phyloP scores from a whole-genome alignment of 2,329 filamentous ascomycete genomes.

The Gaeumannomyces sp. region DNA sequence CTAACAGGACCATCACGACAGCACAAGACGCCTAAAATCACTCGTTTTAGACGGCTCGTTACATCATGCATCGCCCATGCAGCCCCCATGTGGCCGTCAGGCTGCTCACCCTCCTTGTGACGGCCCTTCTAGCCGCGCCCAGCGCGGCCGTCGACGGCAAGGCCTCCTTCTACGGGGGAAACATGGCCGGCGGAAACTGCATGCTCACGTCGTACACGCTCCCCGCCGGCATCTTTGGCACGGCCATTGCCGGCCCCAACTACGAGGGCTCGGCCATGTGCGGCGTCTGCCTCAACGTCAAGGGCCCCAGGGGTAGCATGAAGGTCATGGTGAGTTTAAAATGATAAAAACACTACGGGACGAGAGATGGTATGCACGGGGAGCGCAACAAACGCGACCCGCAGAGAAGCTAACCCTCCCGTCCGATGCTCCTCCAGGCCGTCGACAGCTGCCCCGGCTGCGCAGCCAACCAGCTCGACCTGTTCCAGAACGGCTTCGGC shows the following conservation, averaged over 20 bases:
- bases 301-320: slow-evolving; percentile 48
- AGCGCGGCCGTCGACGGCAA: slow-evolving; percentile 22
- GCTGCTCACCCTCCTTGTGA: not conserved
- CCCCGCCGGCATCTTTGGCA: slow-evolving; percentile 52
- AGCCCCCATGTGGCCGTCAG: not conserved
- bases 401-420: not conserved
- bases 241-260: slow-evolving; percentile 51
- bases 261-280: slow-evolving; percentile 53
- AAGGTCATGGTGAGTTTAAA: slow-evolving; percentile 52
- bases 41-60: no score
- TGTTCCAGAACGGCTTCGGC: slow-evolving; percentile 37
- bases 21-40: not conserved
- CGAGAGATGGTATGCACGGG: no score
- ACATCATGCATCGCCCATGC: not conserved
- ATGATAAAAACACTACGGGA: not conserved
- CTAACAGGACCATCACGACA: not conserved
- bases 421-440: slow-evolving; percentile 22
- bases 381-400: no score
- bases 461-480: slow-evolving; percentile 33
- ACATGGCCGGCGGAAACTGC: slow-evolving; percentile 54
- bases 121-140: not conserved
- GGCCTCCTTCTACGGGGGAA: slow-evolving; percentile 50
- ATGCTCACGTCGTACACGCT: slow-evolving; percentile 58
- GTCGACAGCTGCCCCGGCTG: slow-evolving; percentile 41
- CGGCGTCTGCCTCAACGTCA: slow-evolving; percentile 56